Percentiles rank a stretch among this genome's conserved stretches.
Conservation (phyloP, 768 basidiomycete genomes). For the Collybia sordida region DNA sequence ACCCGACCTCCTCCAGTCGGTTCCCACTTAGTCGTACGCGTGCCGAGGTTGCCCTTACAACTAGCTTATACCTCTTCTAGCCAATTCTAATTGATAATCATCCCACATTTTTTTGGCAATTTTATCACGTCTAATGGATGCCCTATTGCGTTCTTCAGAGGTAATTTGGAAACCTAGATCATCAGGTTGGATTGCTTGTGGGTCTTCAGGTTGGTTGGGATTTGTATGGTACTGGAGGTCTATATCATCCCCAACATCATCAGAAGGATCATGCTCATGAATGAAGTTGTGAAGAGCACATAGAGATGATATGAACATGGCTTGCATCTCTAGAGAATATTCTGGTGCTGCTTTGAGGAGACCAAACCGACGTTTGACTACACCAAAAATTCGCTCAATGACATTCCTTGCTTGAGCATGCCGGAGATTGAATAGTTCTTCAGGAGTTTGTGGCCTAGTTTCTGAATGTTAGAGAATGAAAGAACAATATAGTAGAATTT, state of each 20-base stretch:
- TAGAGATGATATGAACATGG: conserved; percentile 17
- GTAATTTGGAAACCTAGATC: not conserved
- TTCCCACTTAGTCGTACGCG: too few relatives aligned
- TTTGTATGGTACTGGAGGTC: too few relatives aligned
- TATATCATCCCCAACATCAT: not conserved
- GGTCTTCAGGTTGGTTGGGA: too few relatives aligned
- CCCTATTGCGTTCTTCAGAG: conserved; percentile 2
- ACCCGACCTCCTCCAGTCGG: too few relatives aligned
- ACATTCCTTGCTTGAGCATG: conserved; percentile 20
- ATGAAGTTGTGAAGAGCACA: conserved; percentile 26
- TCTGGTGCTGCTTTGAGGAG: conserved; percentile 10
- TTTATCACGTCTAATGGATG: too few relatives aligned
- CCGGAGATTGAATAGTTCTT: conserved; percentile 22
- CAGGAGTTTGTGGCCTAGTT: conserved; percentile 15
- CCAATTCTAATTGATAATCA: too few relatives aligned
- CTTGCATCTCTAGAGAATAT: conserved; percentile 14
- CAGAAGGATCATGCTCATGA: conserved; percentile 17
- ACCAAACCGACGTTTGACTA: conserved; percentile 14
- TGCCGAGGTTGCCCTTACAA: too few relatives aligned
- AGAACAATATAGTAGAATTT: not conserved
- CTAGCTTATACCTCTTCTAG: too few relatives aligned
- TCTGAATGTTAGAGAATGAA: not conserved
- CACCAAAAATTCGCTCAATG: conserved; percentile 20
- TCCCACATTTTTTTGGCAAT: too few relatives aligned
- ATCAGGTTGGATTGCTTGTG: too few relatives aligned